A percentile compares a stretch with the other conserved stretches of the same genome.
These are phyloP conservation scores for Singerocomus inundabilis DNA, from an alignment of 1,284 basidiomycete genomes.

Conservation along the genomic window DNA sequence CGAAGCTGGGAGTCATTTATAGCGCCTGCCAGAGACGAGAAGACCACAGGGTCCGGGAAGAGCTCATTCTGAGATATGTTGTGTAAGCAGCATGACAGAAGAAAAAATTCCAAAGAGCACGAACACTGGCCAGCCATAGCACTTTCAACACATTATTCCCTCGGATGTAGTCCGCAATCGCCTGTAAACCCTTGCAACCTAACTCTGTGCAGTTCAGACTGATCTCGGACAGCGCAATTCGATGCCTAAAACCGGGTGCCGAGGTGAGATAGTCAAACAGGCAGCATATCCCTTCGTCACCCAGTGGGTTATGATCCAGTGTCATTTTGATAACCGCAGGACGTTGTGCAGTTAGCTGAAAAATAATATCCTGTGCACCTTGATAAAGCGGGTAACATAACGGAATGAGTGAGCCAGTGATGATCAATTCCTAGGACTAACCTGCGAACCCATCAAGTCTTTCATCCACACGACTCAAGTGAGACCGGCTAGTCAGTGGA, in stretches of 20 bases:
- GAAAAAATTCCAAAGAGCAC: conserved; percentile 23
- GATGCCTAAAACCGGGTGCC: conserved; percentile 43
- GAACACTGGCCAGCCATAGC: conserved; percentile 57
- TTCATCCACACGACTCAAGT: conserved; percentile 21
- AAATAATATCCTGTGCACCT: conserved; percentile 50
- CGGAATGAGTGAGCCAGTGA: neutral
- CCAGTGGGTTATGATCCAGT: conserved; percentile 57
- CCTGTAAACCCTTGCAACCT: conserved; percentile 51
- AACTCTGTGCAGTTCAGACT: conserved; percentile 55
- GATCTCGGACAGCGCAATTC: conserved; percentile 47
- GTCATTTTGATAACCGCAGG: conserved; percentile 47
- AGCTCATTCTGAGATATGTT: conserved; percentile 27
- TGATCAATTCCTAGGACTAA: conserved; percentile 4
- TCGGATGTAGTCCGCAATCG: conserved; percentile 52
- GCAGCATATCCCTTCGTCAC: conserved; percentile 54
- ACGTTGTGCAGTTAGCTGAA: conserved; percentile 41
- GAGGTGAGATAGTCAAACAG: conserved; percentile 59
- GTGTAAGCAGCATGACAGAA: conserved; percentile 1
- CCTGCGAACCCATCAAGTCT: conserved; percentile 22
- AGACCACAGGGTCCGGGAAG: conserved; percentile 19
- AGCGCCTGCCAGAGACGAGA: conserved; percentile 31
- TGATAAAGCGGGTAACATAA: neutral
- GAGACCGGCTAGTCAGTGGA: conserved; percentile 17
- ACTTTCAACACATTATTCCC: conserved; percentile 45
- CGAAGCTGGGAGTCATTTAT: conserved; percentile 29